phyloP scores from a whole-genome alignment of 306 rosid genomes.

The Casuarina glauca region DNA sequence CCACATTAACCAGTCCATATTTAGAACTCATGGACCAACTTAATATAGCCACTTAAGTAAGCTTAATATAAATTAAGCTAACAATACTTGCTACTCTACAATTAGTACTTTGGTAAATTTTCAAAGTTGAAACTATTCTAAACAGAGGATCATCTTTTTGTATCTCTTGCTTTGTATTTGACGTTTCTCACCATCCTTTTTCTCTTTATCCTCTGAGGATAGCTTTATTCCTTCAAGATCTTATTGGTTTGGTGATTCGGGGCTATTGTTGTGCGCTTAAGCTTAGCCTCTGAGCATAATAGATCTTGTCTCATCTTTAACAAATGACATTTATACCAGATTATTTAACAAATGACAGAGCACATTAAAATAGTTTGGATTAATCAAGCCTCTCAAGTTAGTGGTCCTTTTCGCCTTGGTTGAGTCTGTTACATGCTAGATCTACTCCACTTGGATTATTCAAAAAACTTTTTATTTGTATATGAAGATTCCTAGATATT shows the following conservation, averaged over 20 bases:
- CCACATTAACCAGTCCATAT: no score
- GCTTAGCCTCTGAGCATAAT: no score
- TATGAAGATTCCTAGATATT: slow-evolving; percentile 10
- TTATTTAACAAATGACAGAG: not conserved
- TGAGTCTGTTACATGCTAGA: not conserved
- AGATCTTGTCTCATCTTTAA: not conserved
- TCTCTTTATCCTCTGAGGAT: not conserved
- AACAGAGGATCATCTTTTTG: not conserved
- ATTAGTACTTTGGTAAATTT: not conserved
- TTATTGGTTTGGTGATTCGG: not conserved
- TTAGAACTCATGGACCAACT: no score
- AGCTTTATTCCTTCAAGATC: not conserved
- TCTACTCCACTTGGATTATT: not conserved
- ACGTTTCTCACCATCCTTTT: not conserved
- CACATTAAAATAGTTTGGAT: not conserved
- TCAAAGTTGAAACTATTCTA: not conserved
- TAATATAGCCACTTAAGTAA: no score
- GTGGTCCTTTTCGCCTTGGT: not conserved
- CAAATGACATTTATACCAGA: not conserved
- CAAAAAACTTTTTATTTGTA: not conserved
- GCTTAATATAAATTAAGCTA: no score
- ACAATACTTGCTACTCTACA: not conserved
- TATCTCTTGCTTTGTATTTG: not conserved
- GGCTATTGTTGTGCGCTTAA: no score
- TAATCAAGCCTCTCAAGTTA: not conserved